Evolutionary conservation across 768 basidiomycete species (phyloP).

Genomic region (Lenzites betulinus): DNA sequence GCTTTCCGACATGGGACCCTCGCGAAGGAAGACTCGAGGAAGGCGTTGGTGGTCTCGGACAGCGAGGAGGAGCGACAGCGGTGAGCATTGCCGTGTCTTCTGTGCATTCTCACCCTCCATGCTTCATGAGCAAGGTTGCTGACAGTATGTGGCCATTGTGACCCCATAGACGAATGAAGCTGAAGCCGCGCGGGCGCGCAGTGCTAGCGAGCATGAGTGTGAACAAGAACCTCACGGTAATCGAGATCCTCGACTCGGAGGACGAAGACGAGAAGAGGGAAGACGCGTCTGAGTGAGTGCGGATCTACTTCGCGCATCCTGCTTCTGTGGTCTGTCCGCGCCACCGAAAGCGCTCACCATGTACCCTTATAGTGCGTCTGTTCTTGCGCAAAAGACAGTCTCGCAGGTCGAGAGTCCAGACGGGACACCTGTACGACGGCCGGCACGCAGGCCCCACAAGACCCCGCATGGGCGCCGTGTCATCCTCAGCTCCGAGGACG

Average conservation of each 20-base stretch:
- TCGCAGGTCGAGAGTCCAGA: background rate
- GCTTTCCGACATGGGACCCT: background rate
- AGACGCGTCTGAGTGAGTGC: background rate
- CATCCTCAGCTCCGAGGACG: conserved; percentile 11
- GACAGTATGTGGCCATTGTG: background rate
- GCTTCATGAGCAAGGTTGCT: background rate
- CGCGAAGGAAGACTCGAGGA: background rate
- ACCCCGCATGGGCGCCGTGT: conserved; percentile 12
- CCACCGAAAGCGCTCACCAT: background rate
- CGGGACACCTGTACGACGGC: background rate
- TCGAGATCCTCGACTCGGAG: conserved; percentile 41
- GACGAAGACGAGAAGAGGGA: conserved; percentile 19
- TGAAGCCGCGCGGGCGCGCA: background rate
- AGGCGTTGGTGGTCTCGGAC: conserved; percentile 40
- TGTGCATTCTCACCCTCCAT: too few species aligned
- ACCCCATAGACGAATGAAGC: background rate
- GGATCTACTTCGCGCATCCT: background rate
- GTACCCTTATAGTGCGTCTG: background rate
- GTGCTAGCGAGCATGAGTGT: background rate
- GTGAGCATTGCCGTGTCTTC: conserved; percentile 17
- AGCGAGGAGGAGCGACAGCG: conserved; percentile 49
- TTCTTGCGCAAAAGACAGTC: conserved; percentile 3
- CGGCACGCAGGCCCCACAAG: too few species aligned
- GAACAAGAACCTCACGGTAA: conserved; percentile 37
- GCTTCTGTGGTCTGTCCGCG: background rate